Evolutionary conservation across 1,284 basidiomycete species (phyloP).

Genomic region (Fistulina hepatica): DNA sequence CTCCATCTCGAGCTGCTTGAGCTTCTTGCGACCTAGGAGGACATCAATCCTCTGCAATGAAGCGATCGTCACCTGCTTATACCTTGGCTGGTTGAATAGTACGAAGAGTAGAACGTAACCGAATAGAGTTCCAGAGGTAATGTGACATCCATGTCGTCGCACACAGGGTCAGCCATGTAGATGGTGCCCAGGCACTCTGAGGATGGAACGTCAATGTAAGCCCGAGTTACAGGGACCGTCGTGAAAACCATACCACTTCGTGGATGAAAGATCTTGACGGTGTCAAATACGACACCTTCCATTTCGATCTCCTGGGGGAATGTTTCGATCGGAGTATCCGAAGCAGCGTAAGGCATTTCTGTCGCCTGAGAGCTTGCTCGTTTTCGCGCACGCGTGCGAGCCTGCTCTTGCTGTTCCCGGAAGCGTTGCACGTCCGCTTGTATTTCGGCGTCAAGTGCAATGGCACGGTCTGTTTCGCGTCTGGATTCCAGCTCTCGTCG

Average conservation of each 20-base stretch:
- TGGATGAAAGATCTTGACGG: slow-evolving; percentile 62
- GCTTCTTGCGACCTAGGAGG: slow-evolving; percentile 60
- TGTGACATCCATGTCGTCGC: slow-evolving; percentile 39
- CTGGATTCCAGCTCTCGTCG: slow-evolving; percentile 9
- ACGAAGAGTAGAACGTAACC: slow-evolving; percentile 51
- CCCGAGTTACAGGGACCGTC: too few relatives aligned
- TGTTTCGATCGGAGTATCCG: slow-evolving; percentile 46
- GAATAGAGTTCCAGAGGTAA: slow-evolving; percentile 52
- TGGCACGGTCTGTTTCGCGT: slow-evolving; percentile 6
- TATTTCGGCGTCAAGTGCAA: slow-evolving; percentile 14
- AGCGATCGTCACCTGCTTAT: too few relatives aligned
- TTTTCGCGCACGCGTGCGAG: slow-evolving; percentile 33
- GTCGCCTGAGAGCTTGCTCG: slow-evolving; percentile 59
- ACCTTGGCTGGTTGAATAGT: slow-evolving; percentile 59
- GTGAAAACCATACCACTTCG: too few relatives aligned
- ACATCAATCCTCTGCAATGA: too few relatives aligned
- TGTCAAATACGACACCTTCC: slow-evolving; percentile 45
- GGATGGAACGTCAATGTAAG: too few relatives aligned
- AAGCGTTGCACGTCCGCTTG: slow-evolving; percentile 31
- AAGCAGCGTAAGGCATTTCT: slow-evolving; percentile 38
- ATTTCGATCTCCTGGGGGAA: slow-evolving; percentile 48
- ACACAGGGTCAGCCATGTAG: slow-evolving; percentile 62
- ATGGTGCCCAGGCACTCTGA: slow-evolving; percentile 53
- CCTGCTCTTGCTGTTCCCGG: slow-evolving; percentile 37
- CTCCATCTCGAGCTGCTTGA: slow-evolving; percentile 54